phyloP scores from a whole-genome alignment of 2,329 filamentous ascomycete species.

The Aspergillus glaucus region DNA sequence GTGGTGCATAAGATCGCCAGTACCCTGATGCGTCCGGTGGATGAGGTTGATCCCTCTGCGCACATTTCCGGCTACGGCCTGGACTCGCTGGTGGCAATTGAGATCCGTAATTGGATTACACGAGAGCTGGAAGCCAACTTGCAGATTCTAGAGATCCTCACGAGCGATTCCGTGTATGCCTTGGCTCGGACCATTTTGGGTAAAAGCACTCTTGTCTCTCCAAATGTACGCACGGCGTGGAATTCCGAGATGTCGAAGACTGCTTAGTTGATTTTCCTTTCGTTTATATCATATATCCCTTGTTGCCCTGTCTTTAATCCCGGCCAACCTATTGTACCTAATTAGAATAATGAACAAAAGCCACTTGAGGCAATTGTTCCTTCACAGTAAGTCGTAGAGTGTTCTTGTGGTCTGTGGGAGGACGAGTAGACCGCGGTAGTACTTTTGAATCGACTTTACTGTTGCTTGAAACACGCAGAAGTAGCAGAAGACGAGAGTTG shows the following conservation, averaged over 20 bases:
- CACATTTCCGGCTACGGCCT: slow-evolving; percentile 17
- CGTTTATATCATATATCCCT: background rate
- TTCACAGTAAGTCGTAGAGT: no score
- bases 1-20: slow-evolving; percentile 45
- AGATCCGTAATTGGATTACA: slow-evolving; percentile 24
- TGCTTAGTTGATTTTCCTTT: background rate
- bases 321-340: no score
- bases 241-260: background rate
- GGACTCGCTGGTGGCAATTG: slow-evolving; percentile 25
- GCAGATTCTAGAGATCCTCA: slow-evolving; percentile 23
- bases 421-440: no score
- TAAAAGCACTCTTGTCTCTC: slow-evolving; percentile 3
- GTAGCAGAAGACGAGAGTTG: no score
- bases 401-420: no score
- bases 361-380: no score
- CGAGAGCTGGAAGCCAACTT: slow-evolving; percentile 24
- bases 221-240: background rate
- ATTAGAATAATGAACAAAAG: no score
- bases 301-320: no score
- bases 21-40: slow-evolving; percentile 37
- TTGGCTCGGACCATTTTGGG: slow-evolving; percentile 19
- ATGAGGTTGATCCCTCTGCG: slow-evolving; percentile 14
- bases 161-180: slow-evolving; percentile 18
- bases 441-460: no score
- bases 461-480: no score